phyloP scores from a whole-genome alignment of 208 protist species.

The Leishmania guyanensis region DNA sequence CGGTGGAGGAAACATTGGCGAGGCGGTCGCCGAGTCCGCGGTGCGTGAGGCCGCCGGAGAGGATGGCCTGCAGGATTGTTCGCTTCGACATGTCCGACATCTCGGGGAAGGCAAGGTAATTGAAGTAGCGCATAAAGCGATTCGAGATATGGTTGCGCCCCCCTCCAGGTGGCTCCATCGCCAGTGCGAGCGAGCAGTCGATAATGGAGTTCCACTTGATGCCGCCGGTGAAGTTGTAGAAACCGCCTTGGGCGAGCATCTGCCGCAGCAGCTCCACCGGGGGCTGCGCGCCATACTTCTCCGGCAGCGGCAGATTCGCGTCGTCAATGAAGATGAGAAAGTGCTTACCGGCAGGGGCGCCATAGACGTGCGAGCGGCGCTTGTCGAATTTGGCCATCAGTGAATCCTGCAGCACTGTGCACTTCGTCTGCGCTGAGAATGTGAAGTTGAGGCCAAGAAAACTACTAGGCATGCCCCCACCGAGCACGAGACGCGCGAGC shows the following conservation, averaged over 20 bases:
- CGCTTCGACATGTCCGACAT: conserved; percentile 93
- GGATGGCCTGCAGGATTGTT: conserved; percentile 95
- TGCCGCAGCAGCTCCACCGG: conserved; percentile 94
- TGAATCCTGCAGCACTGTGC: conserved; percentile 86
- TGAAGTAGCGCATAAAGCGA: conserved; percentile 98
- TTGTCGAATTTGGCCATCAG: conserved; percentile 95
- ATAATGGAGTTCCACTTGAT: conserved; percentile 94
- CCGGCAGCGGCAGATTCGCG: conserved; percentile 90
- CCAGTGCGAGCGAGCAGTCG: conserved; percentile 93
- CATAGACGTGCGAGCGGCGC: conserved; percentile 90
- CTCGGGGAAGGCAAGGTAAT: conserved; percentile 96
- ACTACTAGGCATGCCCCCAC: conserved; percentile 70
- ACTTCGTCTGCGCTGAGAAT: conserved; percentile 94
- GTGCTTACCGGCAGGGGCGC: conserved; percentile 89
- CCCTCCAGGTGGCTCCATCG: conserved; percentile 98
- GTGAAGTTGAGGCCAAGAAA: conserved; percentile 90
- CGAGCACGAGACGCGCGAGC: conserved; percentile 83
- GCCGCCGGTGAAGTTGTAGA: conserved; percentile 80
- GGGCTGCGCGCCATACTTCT: conserved; percentile 94
- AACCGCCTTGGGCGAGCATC: conserved; percentile 91
- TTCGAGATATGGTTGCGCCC: conserved; percentile 95
- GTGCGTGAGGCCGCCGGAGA: conserved; percentile 85
- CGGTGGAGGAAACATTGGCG: conserved; percentile 32
- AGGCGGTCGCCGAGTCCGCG: conserved; percentile 75
- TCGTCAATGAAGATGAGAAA: conserved; percentile 95